Evolutionary conservation across 305 asterid species (phyloP).

Genomic region (Fraxinus greggii): DNA sequence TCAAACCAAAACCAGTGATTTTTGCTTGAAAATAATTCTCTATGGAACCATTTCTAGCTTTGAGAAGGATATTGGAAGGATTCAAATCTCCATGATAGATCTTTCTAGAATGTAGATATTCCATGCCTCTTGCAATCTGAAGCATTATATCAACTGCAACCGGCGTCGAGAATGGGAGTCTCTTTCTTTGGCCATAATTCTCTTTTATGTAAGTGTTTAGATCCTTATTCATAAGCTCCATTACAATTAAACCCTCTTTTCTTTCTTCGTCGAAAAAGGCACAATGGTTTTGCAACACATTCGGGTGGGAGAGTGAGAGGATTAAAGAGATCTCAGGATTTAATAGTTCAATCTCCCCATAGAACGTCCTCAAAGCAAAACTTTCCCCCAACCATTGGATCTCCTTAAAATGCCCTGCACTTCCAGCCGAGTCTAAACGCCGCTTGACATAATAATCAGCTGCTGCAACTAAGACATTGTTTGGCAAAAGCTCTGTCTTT

Average conservation of each 20-base stretch:
- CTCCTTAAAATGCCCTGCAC: constrained; percentile 58
- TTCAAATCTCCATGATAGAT: constrained; percentile 54
- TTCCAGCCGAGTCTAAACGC: constrained; percentile 52
- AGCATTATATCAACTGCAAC: constrained; percentile 74
- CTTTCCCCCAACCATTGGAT: constrained; percentile 82
- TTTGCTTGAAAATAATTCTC: constrained; percentile 61
- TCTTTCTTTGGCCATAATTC: constrained; percentile 49
- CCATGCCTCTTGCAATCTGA: constrained; percentile 87
- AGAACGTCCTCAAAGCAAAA: constrained; percentile 63
- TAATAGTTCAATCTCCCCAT: constrained; percentile 55
- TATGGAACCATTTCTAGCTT: constrained; percentile 39
- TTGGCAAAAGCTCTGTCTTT: background rate
- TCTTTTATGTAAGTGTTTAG: constrained; percentile 56
- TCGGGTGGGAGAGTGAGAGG: constrained; percentile 72
- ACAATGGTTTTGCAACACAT: constrained; percentile 57
- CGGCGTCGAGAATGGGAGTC: constrained; percentile 54
- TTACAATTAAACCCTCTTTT: constrained; percentile 77
- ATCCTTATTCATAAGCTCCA: constrained; percentile 80
- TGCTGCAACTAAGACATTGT: constrained; percentile 44
- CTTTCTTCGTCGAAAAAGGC: constrained; percentile 71
- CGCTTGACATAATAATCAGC: constrained; percentile 60
- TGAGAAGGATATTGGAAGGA: constrained; percentile 68
- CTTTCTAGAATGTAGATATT: constrained; percentile 64
- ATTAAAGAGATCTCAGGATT: constrained; percentile 40
- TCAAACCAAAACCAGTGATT: constrained; percentile 56